Conservation (phyloP, 192 early-diverging fungal genomes). For the Spinellus fusiger region DNA sequence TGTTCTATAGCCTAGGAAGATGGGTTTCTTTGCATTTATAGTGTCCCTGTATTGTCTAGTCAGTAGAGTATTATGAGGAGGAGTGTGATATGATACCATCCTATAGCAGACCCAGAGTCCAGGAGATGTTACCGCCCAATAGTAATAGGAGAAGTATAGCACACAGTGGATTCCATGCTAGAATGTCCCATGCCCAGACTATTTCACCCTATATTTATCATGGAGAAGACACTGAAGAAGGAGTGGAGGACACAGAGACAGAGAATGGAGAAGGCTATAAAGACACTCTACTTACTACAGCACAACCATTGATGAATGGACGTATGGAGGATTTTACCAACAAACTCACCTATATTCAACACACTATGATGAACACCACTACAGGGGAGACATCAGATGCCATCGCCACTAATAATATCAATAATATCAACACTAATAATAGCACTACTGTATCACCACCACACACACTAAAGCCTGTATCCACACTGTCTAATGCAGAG, state of each 20-base stretch:
- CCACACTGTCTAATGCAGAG: not conserved
- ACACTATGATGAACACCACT: conserved; percentile 27
- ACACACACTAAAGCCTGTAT: not conserved
- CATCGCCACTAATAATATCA: conserved; percentile 3
- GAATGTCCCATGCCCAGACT: too few species aligned
- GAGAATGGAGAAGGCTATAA: not conserved
- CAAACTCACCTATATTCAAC: conserved; percentile 22
- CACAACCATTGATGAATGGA: conserved; percentile 18
- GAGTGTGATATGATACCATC: not conserved
- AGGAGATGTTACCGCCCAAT: conserved; percentile 10
- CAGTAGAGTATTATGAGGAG: conserved; percentile 9
- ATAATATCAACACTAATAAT: not conserved
- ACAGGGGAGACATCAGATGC: too few species aligned
- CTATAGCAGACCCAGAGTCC: not conserved
- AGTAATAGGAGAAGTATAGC: not conserved
- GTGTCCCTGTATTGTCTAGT: not conserved
- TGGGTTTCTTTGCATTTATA: not conserved
- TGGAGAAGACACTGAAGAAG: too few species aligned
- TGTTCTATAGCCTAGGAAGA: not conserved
- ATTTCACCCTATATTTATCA: too few species aligned
- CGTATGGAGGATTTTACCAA: conserved; percentile 24
- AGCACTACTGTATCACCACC: not conserved
- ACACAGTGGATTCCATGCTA: not conserved
- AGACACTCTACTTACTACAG: not conserved
- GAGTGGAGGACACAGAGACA: not conserved